Evolutionary conservation across 176 grass and related monocot species (phyloP).

Genomic region (Zoysia pacifica): DNA sequence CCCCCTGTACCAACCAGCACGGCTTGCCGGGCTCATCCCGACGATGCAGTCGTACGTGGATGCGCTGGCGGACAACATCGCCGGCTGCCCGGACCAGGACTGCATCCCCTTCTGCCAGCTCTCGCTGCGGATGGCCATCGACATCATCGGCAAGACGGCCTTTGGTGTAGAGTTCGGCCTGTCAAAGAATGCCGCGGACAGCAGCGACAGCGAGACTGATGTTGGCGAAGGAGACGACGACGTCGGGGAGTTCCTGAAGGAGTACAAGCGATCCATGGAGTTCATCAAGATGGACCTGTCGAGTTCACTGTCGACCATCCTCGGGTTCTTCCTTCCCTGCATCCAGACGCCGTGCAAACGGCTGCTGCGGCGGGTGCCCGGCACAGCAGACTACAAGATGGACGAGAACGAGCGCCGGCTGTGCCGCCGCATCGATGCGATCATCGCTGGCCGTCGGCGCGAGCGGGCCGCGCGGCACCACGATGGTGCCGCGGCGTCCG

Average conservation of each 20-base stretch:
- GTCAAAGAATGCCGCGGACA: conserved; percentile 17
- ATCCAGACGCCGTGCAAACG: conserved; percentile 63
- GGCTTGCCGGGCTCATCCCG: conserved; percentile 67
- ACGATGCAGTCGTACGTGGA: conserved; percentile 76
- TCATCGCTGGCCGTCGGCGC: conserved; percentile 55
- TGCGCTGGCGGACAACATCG: conserved; percentile 38
- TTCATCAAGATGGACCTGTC: conserved; percentile 95
- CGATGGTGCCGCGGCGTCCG: neutral
- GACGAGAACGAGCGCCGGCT: conserved; percentile 60
- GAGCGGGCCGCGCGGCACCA: conserved; percentile 30
- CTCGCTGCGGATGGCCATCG: conserved; percentile 67
- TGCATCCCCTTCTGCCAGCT: conserved; percentile 76
- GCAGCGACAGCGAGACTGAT: neutral
- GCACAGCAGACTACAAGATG: conserved; percentile 80
- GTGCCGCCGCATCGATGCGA: conserved; percentile 67
- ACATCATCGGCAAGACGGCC: conserved; percentile 84
- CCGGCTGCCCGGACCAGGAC: conserved; percentile 48
- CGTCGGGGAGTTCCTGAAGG: conserved; percentile 60
- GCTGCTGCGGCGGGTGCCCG: conserved; percentile 55
- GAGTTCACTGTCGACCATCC: conserved; percentile 79
- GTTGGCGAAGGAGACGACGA: conserved; percentile 19
- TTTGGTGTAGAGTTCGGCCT: conserved; percentile 89
- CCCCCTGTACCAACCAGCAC: conserved; percentile 83
- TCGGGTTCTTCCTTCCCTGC: conserved; percentile 70
- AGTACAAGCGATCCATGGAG: conserved; percentile 67